Evolutionary conservation across 371 early-diverging fungal species (phyloP).

Genomic region (Lichtheimia hyalospora): DNA sequence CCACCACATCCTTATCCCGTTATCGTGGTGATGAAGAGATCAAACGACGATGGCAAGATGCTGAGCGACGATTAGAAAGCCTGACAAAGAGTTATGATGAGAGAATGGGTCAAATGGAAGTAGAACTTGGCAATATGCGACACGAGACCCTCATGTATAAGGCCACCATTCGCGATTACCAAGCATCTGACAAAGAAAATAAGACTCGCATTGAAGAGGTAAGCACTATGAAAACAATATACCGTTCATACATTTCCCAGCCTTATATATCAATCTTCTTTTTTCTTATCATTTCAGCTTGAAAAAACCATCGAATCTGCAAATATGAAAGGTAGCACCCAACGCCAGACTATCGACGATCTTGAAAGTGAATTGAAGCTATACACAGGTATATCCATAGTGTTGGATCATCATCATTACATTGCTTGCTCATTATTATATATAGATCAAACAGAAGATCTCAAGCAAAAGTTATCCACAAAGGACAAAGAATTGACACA

Average conservation of each 20-base stretch:
- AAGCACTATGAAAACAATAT: no score
- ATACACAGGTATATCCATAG: no score
- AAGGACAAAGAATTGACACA: background rate
- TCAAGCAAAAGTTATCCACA: constrained; percentile 13
- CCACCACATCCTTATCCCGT: no score
- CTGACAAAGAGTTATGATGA: constrained; percentile 9
- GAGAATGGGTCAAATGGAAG: constrained; percentile 15
- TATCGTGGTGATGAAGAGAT: background rate
- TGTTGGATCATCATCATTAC: no score
- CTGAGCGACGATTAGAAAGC: constrained; percentile 5
- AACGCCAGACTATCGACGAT: background rate
- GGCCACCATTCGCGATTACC: constrained; percentile 6
- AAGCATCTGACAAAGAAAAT: constrained; percentile 18
- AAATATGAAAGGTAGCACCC: background rate
- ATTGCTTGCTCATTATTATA: no score
- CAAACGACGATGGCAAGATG: constrained; percentile 3
- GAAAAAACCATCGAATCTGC: background rate
- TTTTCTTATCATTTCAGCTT: background rate
- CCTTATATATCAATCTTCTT: no score
- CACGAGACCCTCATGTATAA: constrained; percentile 18
- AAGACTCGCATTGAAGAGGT: constrained; percentile 19
- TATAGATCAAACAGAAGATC: no score
- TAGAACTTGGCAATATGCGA: constrained; percentile 11
- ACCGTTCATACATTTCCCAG: no score
- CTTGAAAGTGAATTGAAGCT: no score